Conservation (phyloP, 2,329 filamentous ascomycete genomes). For the Colletotrichum sp. region DNA sequence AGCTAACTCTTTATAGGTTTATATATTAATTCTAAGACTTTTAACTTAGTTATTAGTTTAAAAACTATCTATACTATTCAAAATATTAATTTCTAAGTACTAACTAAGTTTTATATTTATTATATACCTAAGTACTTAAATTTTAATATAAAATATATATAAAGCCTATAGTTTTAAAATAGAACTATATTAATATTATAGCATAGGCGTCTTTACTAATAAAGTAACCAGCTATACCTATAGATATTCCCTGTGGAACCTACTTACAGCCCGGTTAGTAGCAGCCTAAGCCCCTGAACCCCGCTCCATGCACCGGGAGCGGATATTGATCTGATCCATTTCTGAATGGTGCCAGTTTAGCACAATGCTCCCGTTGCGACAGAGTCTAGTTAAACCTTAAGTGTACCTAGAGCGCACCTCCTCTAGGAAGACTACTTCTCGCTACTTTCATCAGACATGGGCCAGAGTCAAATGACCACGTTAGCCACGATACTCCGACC, state of each 20-base stretch:
- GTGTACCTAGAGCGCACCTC: neutral
- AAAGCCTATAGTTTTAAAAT: no score
- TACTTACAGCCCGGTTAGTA: neutral
- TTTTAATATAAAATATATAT: no score
- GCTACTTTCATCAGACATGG: neutral
- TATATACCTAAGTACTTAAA: no score
- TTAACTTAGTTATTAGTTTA: no score
- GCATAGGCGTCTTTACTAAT: neutral
- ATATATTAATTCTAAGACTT: no score
- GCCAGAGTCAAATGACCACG: no score
- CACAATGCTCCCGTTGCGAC: neutral
- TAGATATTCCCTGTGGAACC: neutral
- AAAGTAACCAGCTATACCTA: neutral
- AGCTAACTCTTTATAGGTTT: no score
- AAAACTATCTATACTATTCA: no score
- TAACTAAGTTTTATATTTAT: no score
- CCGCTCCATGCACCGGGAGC: neutral
- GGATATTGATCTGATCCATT: neutral
- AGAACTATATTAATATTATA: neutral
- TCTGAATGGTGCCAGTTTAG: neutral
- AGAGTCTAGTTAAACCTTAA: neutral
- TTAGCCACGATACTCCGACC: neutral
- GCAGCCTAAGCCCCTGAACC: neutral
- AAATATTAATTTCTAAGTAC: no score
- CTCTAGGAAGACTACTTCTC: neutral